Base-by-base conservation (phyloP, 1,139 yeast species). In the Pichia sp. region DNA sequence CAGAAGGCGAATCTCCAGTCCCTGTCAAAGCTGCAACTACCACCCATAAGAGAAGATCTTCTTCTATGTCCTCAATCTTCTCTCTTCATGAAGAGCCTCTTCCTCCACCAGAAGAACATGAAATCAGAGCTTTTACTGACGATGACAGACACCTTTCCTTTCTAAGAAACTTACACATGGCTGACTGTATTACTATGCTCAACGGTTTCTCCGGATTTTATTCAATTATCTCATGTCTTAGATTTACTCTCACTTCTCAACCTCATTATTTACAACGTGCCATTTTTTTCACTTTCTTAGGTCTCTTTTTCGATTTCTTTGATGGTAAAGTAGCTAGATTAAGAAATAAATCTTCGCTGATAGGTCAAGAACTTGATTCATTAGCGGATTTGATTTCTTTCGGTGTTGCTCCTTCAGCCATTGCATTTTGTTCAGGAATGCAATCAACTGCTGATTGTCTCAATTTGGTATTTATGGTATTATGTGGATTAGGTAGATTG, bases 331-430 rank as follows among this genome's bases (percentile, higher is more conserved):
- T 91, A 8, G 98, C 98, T 6, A 75, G 98, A 55, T 74, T 91
- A 68, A 77, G 96, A 65, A 83, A 88, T 63, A 87, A 91, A 66
- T 77, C 95, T 3, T 82, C 95, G 20, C 71, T 91, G 44, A 86
- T 93, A 87, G 98, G 98, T 46, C 97, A 91, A 64, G 98, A 91
- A 65, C 76, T 91, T 54, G 98, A 91, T 61, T 87, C 96, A 2
- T 73, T 91, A 56, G 98, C 98, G 20, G 98, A 91, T 64, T 76
- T 91, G 57, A 77, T 91, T 25, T 82, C 95, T 14, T 89, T 89
- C 61, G 94, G 95, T 47, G 95, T 88, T 19, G 86, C 93, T 5
- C 96, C 96, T 5, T 95, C 96, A 2, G 74, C 89, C 15, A 82
- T 87, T 62, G 98, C 95, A 3, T 91, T 88, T 62, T 79, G 91